Evolutionary conservation across 2,329 filamentous ascomycete genomes (phyloP).

Genomic region (Dothistroma pini): DNA sequence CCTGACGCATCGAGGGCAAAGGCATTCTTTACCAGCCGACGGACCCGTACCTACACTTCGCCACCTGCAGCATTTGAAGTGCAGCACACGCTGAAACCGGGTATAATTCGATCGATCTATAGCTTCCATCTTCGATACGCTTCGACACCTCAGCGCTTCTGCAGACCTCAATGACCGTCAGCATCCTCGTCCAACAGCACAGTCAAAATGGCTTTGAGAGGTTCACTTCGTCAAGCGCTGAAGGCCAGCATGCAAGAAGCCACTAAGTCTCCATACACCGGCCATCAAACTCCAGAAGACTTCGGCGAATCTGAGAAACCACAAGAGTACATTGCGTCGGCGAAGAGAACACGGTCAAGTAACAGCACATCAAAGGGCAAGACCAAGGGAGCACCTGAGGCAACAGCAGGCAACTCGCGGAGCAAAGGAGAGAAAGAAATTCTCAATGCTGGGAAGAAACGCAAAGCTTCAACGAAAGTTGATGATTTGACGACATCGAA

Average conservation of each 20-base stretch:
- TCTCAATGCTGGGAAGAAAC: background rate
- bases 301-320: background rate
- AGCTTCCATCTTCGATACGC: no score
- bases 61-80: background rate
- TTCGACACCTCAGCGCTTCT: no score
- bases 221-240: background rate
- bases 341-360: background rate
- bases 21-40: background rate
- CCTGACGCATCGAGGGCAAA: background rate
- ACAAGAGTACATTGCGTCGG: background rate
- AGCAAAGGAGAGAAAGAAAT: background rate
- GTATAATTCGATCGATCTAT: no score
- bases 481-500: background rate
- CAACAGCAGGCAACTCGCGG: background rate
- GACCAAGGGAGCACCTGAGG: background rate
- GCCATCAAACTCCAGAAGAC: background rate
- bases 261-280: background rate
- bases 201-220: background rate
- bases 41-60: background rate
- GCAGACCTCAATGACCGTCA: background rate
- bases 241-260: background rate
- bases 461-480: background rate
- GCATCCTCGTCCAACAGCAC: background rate
- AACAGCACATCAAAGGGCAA: background rate
- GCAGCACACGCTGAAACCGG: no score